A percentile compares a stretch with the other conserved stretches of the same genome.
Evolutionary conservation across 106 monocot genomes (phyloP).

Genomic region (Posidonia australis): DNA sequence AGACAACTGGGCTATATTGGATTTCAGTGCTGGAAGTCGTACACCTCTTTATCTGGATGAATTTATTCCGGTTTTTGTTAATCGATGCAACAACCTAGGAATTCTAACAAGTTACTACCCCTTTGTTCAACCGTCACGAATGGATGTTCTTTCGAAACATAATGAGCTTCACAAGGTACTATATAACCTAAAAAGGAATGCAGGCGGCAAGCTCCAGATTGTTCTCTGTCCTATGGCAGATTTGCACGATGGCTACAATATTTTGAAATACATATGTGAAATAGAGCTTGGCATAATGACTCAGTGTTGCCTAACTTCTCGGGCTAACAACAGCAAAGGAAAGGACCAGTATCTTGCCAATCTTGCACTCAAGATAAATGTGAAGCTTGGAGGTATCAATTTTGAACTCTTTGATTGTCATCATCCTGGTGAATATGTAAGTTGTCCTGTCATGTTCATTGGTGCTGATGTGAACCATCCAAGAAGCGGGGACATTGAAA

Average conservation of each 20-base stretch:
- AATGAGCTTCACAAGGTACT: slow-evolving; percentile 11
- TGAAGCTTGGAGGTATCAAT: slow-evolving; percentile 41
- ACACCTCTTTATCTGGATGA: neutral
- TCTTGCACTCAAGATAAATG: slow-evolving; percentile 46
- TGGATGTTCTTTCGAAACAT: slow-evolving; percentile 15
- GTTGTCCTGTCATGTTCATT: slow-evolving; percentile 23
- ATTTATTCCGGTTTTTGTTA: slow-evolving; percentile 15
- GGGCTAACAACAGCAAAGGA: slow-evolving; percentile 10
- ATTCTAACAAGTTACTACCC: neutral
- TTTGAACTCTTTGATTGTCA: slow-evolving; percentile 20
- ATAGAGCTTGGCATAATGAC: slow-evolving; percentile 34
- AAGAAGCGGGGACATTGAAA: slow-evolving; percentile 8
- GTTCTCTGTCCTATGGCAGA: slow-evolving; percentile 34
- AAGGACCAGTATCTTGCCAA: slow-evolving; percentile 28
- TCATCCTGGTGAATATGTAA: slow-evolving; percentile 3
- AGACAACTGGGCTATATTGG: slow-evolving; percentile 25
- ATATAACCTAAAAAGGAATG: neutral
- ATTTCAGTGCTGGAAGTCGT: slow-evolving; percentile 17
- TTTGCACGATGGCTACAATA: slow-evolving; percentile 27
- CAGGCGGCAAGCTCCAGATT: slow-evolving; percentile 10
- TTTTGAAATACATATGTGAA: slow-evolving; percentile 36
- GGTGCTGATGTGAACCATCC: slow-evolving; percentile 57
- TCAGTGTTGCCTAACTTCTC: slow-evolving; percentile 28
- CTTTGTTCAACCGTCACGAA: neutral
- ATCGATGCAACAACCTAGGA: slow-evolving; percentile 14